These are phyloP conservation scores for Tanacetum coccineum DNA, from an alignment of 129 eudicot species.

Conservation along the genomic window DNA sequence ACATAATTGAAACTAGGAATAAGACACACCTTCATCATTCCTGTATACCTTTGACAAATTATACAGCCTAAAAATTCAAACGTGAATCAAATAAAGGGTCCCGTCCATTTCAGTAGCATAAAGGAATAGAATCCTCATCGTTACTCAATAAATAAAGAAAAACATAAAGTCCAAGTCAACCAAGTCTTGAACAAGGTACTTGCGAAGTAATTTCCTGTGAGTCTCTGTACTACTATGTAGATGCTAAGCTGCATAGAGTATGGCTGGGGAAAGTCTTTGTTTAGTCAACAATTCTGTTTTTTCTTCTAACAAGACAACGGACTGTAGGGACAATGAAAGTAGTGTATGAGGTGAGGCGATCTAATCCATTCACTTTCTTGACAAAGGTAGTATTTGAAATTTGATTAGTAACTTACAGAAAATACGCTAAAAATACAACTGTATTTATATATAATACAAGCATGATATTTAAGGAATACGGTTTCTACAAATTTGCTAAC, in stretches of 20 bases:
- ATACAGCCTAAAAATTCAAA: constrained; percentile 36
- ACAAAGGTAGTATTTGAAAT: neutral
- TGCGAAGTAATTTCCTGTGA: constrained; percentile 11
- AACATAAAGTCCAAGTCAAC: neutral
- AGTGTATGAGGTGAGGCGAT: neutral
- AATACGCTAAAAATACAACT: neutral
- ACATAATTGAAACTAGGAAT: neutral
- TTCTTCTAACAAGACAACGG: constrained; percentile 15
- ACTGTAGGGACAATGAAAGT: constrained; percentile 25
- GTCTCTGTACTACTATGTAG: too few species aligned
- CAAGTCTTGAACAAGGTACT: neutral
- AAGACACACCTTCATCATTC: constrained; percentile 48
- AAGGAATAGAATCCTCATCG: constrained; percentile 28
- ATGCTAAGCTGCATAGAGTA: too few species aligned
- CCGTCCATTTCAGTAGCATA: constrained; percentile 33
- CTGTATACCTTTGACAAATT: constrained; percentile 29
- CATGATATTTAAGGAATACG: too few species aligned
- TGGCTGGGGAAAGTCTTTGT: constrained; percentile 5
- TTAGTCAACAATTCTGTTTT: constrained; percentile 9
- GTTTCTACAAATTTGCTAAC: too few species aligned
- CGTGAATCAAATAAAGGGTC: constrained; percentile 25
- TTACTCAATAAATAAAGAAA: neutral
- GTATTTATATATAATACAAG: too few species aligned
- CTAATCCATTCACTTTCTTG: neutral
- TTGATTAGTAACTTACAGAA: neutral